Base-by-base conservation (phyloP, 495 filamentous ascomycete species). In the Penicillium bovifimosum region DNA sequence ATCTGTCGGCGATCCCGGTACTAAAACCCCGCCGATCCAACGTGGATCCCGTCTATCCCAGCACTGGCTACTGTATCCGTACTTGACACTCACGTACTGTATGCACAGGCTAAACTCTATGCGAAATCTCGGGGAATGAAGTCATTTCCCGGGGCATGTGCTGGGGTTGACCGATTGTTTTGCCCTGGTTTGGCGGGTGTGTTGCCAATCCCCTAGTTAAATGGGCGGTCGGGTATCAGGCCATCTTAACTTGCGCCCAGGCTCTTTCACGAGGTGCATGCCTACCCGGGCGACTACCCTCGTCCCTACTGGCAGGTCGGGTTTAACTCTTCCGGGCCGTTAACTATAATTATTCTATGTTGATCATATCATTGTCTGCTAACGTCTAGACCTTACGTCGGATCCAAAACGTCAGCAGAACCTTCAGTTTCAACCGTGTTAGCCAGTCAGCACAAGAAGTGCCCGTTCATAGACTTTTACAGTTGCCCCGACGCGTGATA, bases 1-100 rank as follows among this genome's bases (percentile, higher is more conserved):
- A 58, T 53, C 40, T 51, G 49, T 62, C 59, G 59, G 59, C 55
- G 55, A 55, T 55, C 52, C 59, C 59, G 59, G 59, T 57, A 32
- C 42, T 44, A 54, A 26, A 34, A 17, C 11, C 40, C 24, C 40
- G 11, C 27, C 10, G 13, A 9, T 28, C 14, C 1, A 41, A 38
- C 35, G 35, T 38, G 35, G 35, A 9, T 9, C 32, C 24, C 11
- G 13, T 16, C 40, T 42, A 16, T 42, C 7, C 40, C 24, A 27
- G 28, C 34, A 17, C 33, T 28, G 20, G 45, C 16, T 8, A 1
- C n/a, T n/a, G n/a, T n/a, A n/a, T n/a, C n/a, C n/a, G n/a, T n/a
- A n/a, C n/a, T n/a, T n/a, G n/a, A 48, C 34, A 26, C n/a, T 28
- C 9, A 20, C 17, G 29, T 27, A 13, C n/a, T n/a, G 17, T 40